Evolutionary conservation across 805 yeast genomes (phyloP).

Genomic region (Monosporozyma aquatica): DNA sequence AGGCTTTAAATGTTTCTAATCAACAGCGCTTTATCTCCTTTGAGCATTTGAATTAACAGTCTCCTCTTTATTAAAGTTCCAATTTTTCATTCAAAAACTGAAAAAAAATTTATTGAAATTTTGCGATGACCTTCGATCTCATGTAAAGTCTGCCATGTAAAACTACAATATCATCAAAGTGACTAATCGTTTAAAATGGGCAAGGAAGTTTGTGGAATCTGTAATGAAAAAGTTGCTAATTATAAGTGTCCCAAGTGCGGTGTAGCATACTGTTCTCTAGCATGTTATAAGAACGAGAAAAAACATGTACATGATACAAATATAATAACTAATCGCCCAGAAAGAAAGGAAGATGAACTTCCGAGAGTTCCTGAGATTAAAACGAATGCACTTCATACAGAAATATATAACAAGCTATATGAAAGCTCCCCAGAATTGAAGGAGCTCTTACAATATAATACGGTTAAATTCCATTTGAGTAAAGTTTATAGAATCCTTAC

Average conservation of each 20-base stretch:
- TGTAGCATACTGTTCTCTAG: constrained; percentile 45
- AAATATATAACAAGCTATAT: constrained; percentile 26
- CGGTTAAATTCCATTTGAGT: constrained; percentile 47
- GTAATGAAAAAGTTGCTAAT: constrained; percentile 29
- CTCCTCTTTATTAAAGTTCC: too few relatives aligned
- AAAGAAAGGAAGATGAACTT: neutral
- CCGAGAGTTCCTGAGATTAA: neutral
- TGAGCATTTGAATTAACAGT: too few relatives aligned
- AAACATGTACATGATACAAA: constrained; percentile 27
- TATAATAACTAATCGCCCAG: constrained; percentile 21
- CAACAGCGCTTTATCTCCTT: too few relatives aligned
- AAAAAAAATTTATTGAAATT: too few relatives aligned
- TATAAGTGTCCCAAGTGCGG: constrained; percentile 44
- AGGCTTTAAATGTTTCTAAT: too few relatives aligned
- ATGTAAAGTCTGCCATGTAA: too few relatives aligned
- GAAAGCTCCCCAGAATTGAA: constrained; percentile 35
- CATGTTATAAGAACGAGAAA: constrained; percentile 38
- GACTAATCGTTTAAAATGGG: too few relatives aligned
- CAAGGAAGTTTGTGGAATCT: constrained; percentile 26
- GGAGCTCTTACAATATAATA: constrained; percentile 36
- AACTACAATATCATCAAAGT: too few relatives aligned
- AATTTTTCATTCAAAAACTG: too few relatives aligned
- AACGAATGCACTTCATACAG: constrained; percentile 4
- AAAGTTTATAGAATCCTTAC: constrained; percentile 40
- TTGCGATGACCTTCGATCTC: constrained; percentile 1